A percentile compares a stretch with the other conserved stretches of the same genome.
These are phyloP conservation scores for Shiraia sp. DNA, from an alignment of 2,329 filamentous ascomycete species.

Conservation along the genomic window DNA sequence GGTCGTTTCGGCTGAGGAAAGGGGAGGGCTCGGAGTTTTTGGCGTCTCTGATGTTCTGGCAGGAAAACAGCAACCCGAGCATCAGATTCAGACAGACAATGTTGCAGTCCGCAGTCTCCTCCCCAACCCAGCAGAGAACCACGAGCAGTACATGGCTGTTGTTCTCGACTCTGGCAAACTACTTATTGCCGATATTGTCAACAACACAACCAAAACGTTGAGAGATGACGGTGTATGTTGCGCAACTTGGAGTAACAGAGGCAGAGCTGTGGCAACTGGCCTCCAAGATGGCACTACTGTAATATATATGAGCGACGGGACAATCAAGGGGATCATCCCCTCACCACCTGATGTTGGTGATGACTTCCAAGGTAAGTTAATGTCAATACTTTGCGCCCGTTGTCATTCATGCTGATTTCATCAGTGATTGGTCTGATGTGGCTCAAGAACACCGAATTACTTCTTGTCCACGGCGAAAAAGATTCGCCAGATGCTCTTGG, in stretches of 20 bases:
- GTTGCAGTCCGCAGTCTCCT: conserved; percentile 72
- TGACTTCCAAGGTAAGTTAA: conserved; percentile 67
- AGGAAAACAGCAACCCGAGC: conserved; percentile 66
- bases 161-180: conserved; percentile 81
- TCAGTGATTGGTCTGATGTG: conserved; percentile 79
- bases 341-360: conserved; percentile 68
- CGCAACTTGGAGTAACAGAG: conserved; percentile 87
- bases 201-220: conserved; percentile 57
- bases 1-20: conserved; percentile 78
- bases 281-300: conserved; percentile 76
- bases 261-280: conserved; percentile 90
- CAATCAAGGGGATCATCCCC: conserved; percentile 76
- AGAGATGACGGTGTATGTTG: conserved; percentile 79
- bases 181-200: conserved; percentile 75
- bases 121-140: conserved; percentile 78
- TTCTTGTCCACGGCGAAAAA: conserved; percentile 66
- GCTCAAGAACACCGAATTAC: conserved; percentile 85
- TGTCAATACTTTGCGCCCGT: neutral
- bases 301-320: conserved; percentile 83
- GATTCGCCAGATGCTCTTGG: conserved; percentile 49
- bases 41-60: conserved; percentile 71
- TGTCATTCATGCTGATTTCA: conserved; percentile 6
- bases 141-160: conserved; percentile 75
- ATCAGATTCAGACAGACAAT: conserved; percentile 77
- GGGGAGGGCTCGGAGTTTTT: conserved; percentile 79